Conservation (phyloP, 176 grass and related monocot species). For the Triticum aestivum region DNA sequence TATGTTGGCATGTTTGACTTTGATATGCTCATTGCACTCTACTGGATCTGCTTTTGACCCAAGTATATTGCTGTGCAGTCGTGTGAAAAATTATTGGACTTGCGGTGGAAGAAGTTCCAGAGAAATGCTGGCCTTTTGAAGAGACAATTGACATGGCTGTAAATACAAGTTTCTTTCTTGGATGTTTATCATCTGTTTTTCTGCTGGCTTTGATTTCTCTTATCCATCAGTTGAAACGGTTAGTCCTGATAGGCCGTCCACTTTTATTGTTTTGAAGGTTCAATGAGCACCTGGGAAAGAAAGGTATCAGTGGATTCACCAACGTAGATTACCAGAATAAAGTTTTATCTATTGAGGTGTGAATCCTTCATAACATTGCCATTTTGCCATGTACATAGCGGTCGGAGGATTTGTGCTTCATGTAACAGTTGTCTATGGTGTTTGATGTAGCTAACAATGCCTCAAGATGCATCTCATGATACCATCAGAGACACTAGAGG, state of each 20-base stretch:
- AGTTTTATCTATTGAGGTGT: conserved; percentile 80
- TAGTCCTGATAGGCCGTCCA: conserved; percentile 3
- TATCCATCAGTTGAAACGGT: neutral
- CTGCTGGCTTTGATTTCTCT: neutral
- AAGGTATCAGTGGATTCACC: conserved; percentile 83
- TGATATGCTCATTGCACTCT: neutral
- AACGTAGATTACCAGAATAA: conserved; percentile 74
- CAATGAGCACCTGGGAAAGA: conserved; percentile 90
- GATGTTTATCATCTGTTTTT: neutral
- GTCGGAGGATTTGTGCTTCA: neutral
- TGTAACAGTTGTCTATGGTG: conserved; percentile 3
- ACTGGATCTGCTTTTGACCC: conserved; percentile 4
- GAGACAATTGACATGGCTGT: conserved; percentile 86
- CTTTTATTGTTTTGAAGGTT: conserved; percentile 54
- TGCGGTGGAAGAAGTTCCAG: conserved; percentile 79
- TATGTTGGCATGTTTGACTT: neutral
- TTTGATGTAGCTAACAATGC: conserved; percentile 76
- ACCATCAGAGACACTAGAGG: conserved; percentile 81
- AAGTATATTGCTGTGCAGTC: conserved; percentile 46
- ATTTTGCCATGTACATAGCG: neutral
- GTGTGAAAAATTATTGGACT: conserved; percentile 67
- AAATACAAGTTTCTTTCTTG: conserved; percentile 36
- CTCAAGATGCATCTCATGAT: conserved; percentile 89
- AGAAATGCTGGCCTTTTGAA: conserved; percentile 87
- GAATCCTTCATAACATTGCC: neutral